A percentile compares a stretch with the other conserved stretches of the same genome.
These are phyloP conservation scores for Tieghemiomyces parasiticus DNA, from an alignment of 192 early-diverging fungal species.

Conservation along the genomic window DNA sequence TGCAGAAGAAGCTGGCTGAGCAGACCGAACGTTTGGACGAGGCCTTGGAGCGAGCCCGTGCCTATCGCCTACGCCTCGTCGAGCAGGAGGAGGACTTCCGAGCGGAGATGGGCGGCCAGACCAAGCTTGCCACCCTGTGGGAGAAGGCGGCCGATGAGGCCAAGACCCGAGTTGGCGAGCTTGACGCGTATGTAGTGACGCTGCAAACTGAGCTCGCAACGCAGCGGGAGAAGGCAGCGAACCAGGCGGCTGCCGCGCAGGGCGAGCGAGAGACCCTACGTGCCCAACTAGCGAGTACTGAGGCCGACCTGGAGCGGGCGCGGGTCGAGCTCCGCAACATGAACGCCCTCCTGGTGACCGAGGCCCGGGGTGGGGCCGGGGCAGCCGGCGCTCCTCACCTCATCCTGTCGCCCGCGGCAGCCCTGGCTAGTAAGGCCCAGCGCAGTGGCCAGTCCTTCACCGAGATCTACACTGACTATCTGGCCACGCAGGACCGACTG, in stretches of 20 bases:
- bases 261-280: slow-evolving; percentile 20
- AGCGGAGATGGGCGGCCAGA: slow-evolving; percentile 50
- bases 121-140: slow-evolving; percentile 41
- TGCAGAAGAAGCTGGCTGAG: slow-evolving; percentile 35
- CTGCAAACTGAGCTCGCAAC: slow-evolving; percentile 28
- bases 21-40: slow-evolving; percentile 29
- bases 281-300: neutral
- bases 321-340: slow-evolving; percentile 19
- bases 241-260: slow-evolving; percentile 28
- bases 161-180: slow-evolving; percentile 33
- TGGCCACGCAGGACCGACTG: slow-evolving; percentile 34
- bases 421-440: slow-evolving; percentile 26
- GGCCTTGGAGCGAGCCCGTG: slow-evolving; percentile 19
- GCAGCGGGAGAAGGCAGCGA: slow-evolving; percentile 21
- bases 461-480: slow-evolving; percentile 42
- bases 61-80: slow-evolving; percentile 21
- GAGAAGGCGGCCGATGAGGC: slow-evolving; percentile 35
- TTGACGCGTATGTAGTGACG: slow-evolving; percentile 30
- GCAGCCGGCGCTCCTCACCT: slow-evolving; percentile 7
- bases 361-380: slow-evolving; percentile 1
- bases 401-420: slow-evolving; percentile 39
- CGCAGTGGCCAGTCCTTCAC: slow-evolving; percentile 39
- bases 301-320: slow-evolving; percentile 7
- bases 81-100: slow-evolving; percentile 46
- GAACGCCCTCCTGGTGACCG: slow-evolving; percentile 16